These are phyloP conservation scores for Biscogniauxia sp. DNA, from an alignment of 2,329 filamentous ascomycete species.

Conservation along the genomic window DNA sequence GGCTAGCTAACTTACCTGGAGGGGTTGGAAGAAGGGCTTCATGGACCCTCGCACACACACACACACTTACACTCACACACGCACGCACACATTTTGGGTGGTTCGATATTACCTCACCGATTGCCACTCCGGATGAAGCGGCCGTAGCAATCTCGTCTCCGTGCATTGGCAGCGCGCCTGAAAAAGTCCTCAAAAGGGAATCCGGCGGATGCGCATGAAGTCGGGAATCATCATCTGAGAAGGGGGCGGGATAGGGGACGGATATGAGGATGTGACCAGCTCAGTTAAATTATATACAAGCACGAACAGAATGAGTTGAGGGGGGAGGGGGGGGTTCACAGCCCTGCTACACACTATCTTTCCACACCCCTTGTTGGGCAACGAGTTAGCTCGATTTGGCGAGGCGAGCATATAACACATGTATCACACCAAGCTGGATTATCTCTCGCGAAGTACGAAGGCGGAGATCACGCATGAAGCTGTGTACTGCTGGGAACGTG, in stretches of 20 bases:
- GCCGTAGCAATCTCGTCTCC: background rate
- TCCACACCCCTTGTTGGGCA: background rate
- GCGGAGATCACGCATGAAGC: too few relatives aligned
- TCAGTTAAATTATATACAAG: too few relatives aligned
- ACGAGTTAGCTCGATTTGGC: background rate
- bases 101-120: background rate
- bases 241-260: too few relatives aligned
- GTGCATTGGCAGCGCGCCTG: background rate
- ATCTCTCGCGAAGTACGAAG: too few relatives aligned
- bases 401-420: background rate
- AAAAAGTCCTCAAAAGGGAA: background rate
- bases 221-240: too few relatives aligned
- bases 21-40: background rate
- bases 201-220: background rate
- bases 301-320: background rate
- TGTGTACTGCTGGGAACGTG: too few relatives aligned
- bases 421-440: too few relatives aligned
- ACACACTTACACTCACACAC: too few relatives aligned
- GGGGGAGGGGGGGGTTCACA: background rate
- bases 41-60: background rate
- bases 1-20: background rate
- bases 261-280: too few relatives aligned
- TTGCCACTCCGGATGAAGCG: background rate
- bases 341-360: background rate
- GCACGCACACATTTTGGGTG: background rate